Conservation (phyloP, 1,284 basidiomycete genomes). For the Neotropicomus parvogracilis region DNA sequence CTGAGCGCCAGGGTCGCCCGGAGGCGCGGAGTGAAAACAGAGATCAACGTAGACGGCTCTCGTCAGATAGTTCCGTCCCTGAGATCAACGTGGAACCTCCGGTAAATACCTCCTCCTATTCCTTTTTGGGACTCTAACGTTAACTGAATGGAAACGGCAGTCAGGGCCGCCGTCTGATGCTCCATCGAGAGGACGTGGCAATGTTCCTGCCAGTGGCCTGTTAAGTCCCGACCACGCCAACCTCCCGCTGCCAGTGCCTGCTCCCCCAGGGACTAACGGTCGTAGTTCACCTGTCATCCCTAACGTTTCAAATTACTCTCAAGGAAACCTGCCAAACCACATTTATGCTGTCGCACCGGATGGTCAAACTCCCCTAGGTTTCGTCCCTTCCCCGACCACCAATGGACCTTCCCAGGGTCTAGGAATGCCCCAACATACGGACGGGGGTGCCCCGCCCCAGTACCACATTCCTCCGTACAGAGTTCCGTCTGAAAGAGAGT, state of each 20-base stretch:
- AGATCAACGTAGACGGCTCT: conserved; percentile 26
- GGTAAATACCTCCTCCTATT: conserved; percentile 17
- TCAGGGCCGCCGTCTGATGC: conserved; percentile 34
- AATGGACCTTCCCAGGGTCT: conserved; percentile 15
- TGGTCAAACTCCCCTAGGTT: conserved; percentile 17
- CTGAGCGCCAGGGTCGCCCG: conserved; percentile 30
- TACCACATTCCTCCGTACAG: conserved; percentile 12
- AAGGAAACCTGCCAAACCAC: conserved; percentile 12
- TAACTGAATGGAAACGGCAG: conserved; percentile 16
- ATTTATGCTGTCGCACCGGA: conserved; percentile 12
- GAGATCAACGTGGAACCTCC: conserved; percentile 33
- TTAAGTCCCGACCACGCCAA: conserved; percentile 34
- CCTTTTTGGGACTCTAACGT: conserved; percentile 19
- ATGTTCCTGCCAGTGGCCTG: conserved; percentile 12
- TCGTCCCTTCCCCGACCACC: conserved; percentile 5
- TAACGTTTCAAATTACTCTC: conserved; percentile 13
- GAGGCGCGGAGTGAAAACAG: conserved; percentile 17
- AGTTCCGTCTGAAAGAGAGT: conserved; percentile 23
- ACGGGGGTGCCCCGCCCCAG: conserved; percentile 9
- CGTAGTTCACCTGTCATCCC: conserved; percentile 17
- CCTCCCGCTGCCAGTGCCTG: conserved; percentile 25
- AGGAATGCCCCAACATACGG: conserved; percentile 21
- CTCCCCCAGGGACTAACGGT: conserved; percentile 5
- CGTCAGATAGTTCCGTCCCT: conserved; percentile 35
- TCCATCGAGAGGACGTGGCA: conserved; percentile 29